Conservation (phyloP, 2,329 filamentous ascomycete species). For the Xylariaceae sp. region DNA sequence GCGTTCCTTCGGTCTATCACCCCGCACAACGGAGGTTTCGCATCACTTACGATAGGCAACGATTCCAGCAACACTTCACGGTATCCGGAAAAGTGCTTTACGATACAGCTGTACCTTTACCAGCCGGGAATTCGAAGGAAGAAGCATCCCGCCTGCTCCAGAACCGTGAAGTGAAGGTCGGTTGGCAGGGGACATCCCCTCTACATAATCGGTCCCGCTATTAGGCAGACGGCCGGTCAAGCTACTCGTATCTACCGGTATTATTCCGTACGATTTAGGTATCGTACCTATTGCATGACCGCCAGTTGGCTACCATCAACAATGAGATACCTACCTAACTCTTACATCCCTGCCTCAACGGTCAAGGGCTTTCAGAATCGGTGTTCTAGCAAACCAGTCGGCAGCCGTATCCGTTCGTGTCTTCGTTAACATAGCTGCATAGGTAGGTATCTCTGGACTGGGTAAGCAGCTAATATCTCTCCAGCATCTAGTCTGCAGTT, state of each 20-base stretch:
- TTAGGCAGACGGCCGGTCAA: neutral
- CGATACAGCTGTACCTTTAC: neutral
- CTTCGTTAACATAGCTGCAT: too few species aligned
- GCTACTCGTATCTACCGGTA: too few species aligned
- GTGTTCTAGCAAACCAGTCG: too few species aligned
- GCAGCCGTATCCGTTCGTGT: too few species aligned
- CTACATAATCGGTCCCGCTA: neutral
- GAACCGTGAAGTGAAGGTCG: neutral
- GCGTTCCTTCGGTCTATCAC: neutral
- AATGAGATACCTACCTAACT: neutral
- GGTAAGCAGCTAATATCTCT: too few species aligned
- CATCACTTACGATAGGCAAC: neutral
- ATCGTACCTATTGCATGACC: neutral
- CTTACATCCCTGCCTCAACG: neutral
- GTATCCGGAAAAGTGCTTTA: neutral
- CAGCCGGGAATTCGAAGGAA: neutral
- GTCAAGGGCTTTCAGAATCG: neutral
- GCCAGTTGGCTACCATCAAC: conserved; percentile 2
- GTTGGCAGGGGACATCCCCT: neutral
- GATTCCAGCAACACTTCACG: neutral
- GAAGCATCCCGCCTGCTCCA: neutral
- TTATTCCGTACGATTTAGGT: too few species aligned
- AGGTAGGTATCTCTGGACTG: too few species aligned
- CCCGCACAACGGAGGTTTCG: neutral
- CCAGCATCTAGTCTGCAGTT: too few species aligned